Percentiles rank a stretch among this genome's conserved stretches.
phyloP scores from a whole-genome alignment of 305 asterid genomes.

The Fraxinus latifolia region DNA sequence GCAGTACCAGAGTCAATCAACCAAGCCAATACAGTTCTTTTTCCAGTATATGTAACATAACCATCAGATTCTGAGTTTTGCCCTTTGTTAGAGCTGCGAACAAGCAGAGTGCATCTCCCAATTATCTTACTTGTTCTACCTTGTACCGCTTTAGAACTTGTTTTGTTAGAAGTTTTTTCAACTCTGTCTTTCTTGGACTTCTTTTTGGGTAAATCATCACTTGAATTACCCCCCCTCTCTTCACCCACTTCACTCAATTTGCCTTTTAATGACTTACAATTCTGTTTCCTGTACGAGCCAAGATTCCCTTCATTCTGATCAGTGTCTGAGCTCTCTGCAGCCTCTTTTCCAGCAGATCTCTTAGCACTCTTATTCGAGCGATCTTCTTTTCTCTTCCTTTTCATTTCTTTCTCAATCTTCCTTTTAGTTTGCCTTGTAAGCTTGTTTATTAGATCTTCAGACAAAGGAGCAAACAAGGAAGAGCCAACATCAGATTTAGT shows the following conservation, averaged over 20 bases:
- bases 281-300: constrained; percentile 28
- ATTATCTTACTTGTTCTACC: constrained; percentile 65
- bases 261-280: constrained; percentile 31
- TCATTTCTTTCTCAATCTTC: constrained; percentile 83
- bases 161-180: constrained; percentile 25
- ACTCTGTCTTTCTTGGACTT: constrained; percentile 28
- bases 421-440: constrained; percentile 88
- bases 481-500: constrained; percentile 40
- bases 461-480: constrained; percentile 58
- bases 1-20: constrained; percentile 72
- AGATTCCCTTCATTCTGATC: constrained; percentile 34
- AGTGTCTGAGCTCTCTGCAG: constrained; percentile 40
- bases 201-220: constrained; percentile 30
- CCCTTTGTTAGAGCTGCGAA: constrained; percentile 65
- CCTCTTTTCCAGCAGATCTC: constrained; percentile 32
- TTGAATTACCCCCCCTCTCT: constrained; percentile 36
- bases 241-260: constrained; percentile 32
- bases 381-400: constrained; percentile 61
- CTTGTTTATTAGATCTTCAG: constrained; percentile 77
- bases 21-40: constrained; percentile 87
- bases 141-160: constrained; percentile 41
- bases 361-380: constrained; percentile 34
- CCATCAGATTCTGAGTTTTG: constrained; percentile 58
- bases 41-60: constrained; percentile 69
- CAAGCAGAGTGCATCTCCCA: constrained; percentile 84